Evolutionary conservation across 2,329 filamentous ascomycete species (phyloP).

Genomic region (Dothideomycetes sp.): DNA sequence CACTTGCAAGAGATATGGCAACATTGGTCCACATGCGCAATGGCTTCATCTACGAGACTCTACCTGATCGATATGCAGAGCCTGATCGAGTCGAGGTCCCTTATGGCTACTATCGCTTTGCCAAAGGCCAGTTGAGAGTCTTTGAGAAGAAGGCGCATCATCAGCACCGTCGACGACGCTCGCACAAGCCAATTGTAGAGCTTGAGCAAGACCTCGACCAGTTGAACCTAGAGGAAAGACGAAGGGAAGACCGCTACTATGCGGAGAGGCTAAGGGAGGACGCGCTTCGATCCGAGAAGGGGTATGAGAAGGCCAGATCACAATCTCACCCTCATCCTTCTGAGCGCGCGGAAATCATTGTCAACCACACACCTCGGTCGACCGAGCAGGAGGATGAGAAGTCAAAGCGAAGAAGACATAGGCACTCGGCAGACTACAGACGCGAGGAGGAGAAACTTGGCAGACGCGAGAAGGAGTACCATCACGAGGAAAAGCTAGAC

Average conservation of each 20-base stretch:
- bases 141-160: conserved; percentile 1
- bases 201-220: background rate
- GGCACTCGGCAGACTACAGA: conserved; percentile 3
- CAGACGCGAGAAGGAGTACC: background rate
- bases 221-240: background rate
- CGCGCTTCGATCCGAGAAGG: too few relatives aligned
- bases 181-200: background rate
- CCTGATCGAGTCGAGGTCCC: conserved; percentile 35
- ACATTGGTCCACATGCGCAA: conserved; percentile 31
- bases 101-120: conserved; percentile 20
- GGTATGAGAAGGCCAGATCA: background rate
- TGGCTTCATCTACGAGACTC: conserved; percentile 16
- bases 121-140: conserved; percentile 2
- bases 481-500: background rate
- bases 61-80: conserved; percentile 19
- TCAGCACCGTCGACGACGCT: background rate
- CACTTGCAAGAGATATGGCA: conserved; percentile 33
- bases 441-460: background rate
- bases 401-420: background rate
- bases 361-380: background rate
- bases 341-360: conserved; percentile 3
- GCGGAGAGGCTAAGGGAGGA: background rate
- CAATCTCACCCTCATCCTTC: background rate
- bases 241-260: background rate
- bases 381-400: background rate